Conservation (phyloP, 192 early-diverging fungal species). For the Borealophlyctis nickersoniae region DNA sequence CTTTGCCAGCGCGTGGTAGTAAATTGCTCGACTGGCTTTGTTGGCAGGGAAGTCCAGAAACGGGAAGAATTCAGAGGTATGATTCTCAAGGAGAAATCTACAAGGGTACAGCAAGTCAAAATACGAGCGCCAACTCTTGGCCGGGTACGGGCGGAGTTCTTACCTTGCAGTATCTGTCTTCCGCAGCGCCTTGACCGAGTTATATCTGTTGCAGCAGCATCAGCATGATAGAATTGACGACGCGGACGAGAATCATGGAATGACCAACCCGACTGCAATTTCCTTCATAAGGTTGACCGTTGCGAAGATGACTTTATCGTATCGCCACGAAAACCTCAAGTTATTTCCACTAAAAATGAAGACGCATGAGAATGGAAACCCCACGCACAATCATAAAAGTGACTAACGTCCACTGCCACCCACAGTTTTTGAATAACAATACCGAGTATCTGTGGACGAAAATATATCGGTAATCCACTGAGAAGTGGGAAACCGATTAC, state of each 20-base stretch:
- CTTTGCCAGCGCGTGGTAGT: constrained; percentile 76
- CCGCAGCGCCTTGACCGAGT: constrained; percentile 70
- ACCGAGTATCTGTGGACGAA: constrained; percentile 53
- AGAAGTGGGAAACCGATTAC: no score
- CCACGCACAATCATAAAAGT: background rate
- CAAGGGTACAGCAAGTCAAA: background rate
- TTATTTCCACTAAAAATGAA: constrained; percentile 36
- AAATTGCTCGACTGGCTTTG: constrained; percentile 57
- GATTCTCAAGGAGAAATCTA: constrained; percentile 61
- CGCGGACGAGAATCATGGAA: background rate
- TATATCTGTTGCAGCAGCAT: constrained; percentile 49
- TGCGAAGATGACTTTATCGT: constrained; percentile 54
- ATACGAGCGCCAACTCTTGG: no score
- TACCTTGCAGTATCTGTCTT: constrained; percentile 67
- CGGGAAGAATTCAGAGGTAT: constrained; percentile 66
- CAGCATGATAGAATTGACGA: constrained; percentile 5
- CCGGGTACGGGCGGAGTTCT: no score
- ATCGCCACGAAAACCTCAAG: constrained; percentile 57
- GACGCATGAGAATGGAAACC: background rate
- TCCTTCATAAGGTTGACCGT: constrained; percentile 76
- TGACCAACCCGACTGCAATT: constrained; percentile 43
- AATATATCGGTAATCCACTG: constrained; percentile 65
- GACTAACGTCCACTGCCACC: constrained; percentile 34
- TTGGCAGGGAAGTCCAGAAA: constrained; percentile 65
- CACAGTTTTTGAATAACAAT: constrained; percentile 67